Percentiles rank a stretch among this genome's conserved stretches.
Evolutionary conservation across 2,329 filamentous ascomycete genomes (phyloP).

Genomic region (Rutstroemia sp.): DNA sequence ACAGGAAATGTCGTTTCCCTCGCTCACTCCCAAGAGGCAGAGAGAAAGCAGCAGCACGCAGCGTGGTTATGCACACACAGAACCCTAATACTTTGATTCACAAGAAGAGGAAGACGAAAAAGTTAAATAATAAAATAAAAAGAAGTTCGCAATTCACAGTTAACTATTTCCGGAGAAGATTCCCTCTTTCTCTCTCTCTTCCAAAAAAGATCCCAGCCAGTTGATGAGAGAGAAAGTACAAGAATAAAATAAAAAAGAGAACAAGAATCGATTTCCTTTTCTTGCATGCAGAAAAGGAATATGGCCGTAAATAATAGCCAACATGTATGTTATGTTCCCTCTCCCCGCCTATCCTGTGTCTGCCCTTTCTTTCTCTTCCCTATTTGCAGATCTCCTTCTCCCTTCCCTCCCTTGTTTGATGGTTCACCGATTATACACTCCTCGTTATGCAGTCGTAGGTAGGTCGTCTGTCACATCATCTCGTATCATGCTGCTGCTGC

Average conservation of each 20-base stretch:
- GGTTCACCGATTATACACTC: slow-evolving; percentile 15
- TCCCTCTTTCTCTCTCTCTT: background rate
- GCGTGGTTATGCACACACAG: background rate
- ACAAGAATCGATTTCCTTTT: background rate
- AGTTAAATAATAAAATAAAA: background rate
- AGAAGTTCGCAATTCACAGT: slow-evolving; percentile 11
- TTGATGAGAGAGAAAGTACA: background rate
- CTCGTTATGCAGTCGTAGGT: slow-evolving; percentile 25
- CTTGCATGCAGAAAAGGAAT: background rate
- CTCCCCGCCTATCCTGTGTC: slow-evolving; percentile 11
- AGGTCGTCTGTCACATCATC: slow-evolving; percentile 26
- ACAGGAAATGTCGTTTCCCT: no score
- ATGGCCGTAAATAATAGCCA: background rate
- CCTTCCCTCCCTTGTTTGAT: background rate
- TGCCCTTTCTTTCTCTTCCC: slow-evolving; percentile 3
- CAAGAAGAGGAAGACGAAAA: slow-evolving; percentile 6
- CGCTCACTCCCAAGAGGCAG: no score
- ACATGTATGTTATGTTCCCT: background rate
- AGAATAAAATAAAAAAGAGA: background rate
- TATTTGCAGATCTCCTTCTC: slow-evolving; percentile 6
- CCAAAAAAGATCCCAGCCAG: background rate
- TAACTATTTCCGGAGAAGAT: slow-evolving; percentile 3
- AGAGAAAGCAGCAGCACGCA: no score
- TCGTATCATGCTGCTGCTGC: background rate
- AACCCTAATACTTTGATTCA: slow-evolving; percentile 9